Conservation (phyloP, 805 yeast species). For the Spathaspora girioi region DNA sequence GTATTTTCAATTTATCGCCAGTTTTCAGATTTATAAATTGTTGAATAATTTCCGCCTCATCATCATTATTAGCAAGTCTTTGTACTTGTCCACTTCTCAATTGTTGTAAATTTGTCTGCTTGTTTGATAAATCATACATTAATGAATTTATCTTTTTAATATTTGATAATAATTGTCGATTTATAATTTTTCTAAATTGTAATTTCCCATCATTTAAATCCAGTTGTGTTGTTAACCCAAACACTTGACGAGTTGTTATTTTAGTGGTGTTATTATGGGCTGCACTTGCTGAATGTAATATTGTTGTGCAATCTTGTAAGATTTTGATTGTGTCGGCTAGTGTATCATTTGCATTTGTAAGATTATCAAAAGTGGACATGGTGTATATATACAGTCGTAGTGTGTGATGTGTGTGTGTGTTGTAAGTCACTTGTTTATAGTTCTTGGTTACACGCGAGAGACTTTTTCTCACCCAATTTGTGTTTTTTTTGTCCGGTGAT, state of each 20-base stretch:
- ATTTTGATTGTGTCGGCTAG: conserved; percentile 31
- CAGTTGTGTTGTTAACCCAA: conserved; percentile 48
- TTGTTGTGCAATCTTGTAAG: conserved; percentile 27
- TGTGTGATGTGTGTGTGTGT: no score
- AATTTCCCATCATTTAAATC: conserved; percentile 41
- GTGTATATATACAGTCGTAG: no score
- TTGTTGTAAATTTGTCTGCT: conserved; percentile 30
- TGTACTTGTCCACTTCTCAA: background rate
- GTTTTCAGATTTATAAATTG: background rate
- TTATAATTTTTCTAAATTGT: conserved; percentile 31
- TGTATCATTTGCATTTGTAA: conserved; percentile 14
- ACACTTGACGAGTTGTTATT: conserved; percentile 38
- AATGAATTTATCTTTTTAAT: conserved; percentile 28
- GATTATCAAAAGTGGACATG: background rate
- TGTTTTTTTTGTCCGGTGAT: no score
- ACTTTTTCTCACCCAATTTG: no score
- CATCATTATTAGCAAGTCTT: background rate
- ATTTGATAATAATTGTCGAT: conserved; percentile 38
- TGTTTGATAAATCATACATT: conserved; percentile 28
- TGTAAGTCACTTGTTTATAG: no score
- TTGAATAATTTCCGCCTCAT: background rate
- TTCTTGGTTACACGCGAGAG: no score
- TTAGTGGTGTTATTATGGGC: background rate
- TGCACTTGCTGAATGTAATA: conserved; percentile 18
- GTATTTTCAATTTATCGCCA: conserved; percentile 31